Conservation (phyloP, 148 eudicot genomes). For the Vaccinium corymbosum region DNA sequence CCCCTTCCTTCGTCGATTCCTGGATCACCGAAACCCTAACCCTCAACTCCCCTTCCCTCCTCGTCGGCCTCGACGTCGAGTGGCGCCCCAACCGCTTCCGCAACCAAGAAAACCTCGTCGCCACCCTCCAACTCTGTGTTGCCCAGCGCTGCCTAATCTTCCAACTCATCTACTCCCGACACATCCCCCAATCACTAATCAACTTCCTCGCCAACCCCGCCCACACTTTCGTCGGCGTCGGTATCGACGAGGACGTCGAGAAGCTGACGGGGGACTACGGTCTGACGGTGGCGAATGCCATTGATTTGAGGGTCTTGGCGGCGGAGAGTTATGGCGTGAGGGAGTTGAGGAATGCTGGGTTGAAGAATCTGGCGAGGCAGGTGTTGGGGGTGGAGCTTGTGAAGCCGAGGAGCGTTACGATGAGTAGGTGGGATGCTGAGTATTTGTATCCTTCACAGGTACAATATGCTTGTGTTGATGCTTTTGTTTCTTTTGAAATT, state of each 20-base stretch:
- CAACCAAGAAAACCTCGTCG: slow-evolving; percentile 24
- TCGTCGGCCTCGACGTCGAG: slow-evolving; percentile 25
- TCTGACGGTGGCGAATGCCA: background rate
- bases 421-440: slow-evolving; percentile 54
- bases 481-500: slow-evolving; percentile 39
- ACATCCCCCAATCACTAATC: slow-evolving; percentile 13
- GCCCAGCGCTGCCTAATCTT: slow-evolving; percentile 26
- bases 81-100: slow-evolving; percentile 18
- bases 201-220: slow-evolving; percentile 7
- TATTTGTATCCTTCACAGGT: slow-evolving; percentile 38
- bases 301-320: background rate
- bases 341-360: slow-evolving; percentile 5
- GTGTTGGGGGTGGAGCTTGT: slow-evolving; percentile 38
- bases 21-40: slow-evolving; percentile 18
- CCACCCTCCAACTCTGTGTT: slow-evolving; percentile 38
- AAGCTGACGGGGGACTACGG: background rate
- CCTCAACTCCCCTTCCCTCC: background rate
- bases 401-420: slow-evolving; percentile 47
- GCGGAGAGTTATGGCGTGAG: background rate
- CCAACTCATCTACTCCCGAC: slow-evolving; percentile 27
- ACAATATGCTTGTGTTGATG: slow-evolving; percentile 50
- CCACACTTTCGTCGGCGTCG: slow-evolving; percentile 7
- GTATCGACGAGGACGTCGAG: background rate
- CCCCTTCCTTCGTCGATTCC: slow-evolving; percentile 20
- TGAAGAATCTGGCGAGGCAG: slow-evolving; percentile 18